phyloP scores from a whole-genome alignment of 192 early-diverging fungal genomes.

The Coemansia aciculifera region DNA sequence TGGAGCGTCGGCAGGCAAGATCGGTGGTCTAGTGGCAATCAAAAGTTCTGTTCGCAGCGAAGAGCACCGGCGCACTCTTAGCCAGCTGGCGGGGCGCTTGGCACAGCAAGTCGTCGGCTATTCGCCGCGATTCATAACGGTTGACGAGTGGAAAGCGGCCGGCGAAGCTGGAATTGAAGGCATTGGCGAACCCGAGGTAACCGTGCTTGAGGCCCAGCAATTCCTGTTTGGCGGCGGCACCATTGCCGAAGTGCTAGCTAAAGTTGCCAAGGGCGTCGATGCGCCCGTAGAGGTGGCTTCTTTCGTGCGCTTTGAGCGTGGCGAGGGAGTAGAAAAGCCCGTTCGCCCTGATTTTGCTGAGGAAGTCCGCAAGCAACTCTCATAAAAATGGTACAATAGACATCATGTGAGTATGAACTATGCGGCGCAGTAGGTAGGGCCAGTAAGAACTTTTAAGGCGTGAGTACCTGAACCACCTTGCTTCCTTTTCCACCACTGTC shows the following conservation, averaged over 20 bases:
- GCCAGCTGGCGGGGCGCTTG: conserved; percentile 66
- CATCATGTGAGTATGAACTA: not conserved
- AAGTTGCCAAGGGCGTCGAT: conserved; percentile 47
- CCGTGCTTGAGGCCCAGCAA: conserved; percentile 68
- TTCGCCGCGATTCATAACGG: conserved; percentile 59
- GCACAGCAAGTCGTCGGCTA: conserved; percentile 90
- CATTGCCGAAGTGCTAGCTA: conserved; percentile 62
- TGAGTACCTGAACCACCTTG: not conserved
- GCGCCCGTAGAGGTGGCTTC: conserved; percentile 63
- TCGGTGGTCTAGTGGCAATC: conserved; percentile 78
- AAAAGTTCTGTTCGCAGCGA: conserved; percentile 16
- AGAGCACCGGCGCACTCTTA: conserved; percentile 40
- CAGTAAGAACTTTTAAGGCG: not conserved
- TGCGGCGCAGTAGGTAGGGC: not conserved
- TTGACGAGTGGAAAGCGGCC: conserved; percentile 51
- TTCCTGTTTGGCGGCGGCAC: conserved; percentile 76
- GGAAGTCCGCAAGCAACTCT: conserved; percentile 66
- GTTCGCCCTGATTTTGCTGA: conserved; percentile 73
- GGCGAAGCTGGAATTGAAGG: conserved; percentile 11
- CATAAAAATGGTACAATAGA: not conserved
- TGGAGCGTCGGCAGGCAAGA: conserved; percentile 63
- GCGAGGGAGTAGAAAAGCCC: conserved; percentile 82
- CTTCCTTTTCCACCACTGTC: not conserved
- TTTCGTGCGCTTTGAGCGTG: conserved; percentile 78
- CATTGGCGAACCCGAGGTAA: conserved; percentile 25